Base-by-base conservation (phyloP, 208 protist genomes). In the Trypanosoma brucei region DNA sequence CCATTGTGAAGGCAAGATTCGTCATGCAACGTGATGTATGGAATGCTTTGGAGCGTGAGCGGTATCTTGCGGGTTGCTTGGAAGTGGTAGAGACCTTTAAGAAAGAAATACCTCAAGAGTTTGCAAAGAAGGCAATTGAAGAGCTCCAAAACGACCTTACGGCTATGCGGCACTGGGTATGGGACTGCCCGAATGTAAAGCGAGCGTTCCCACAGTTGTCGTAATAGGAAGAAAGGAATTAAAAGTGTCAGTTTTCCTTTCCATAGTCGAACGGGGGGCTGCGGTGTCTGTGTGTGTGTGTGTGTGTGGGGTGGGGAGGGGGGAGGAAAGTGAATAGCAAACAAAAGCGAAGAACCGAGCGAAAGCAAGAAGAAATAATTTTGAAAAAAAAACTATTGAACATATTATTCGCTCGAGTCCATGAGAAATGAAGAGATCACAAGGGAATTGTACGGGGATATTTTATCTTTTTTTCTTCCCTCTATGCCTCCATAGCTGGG, bases 101-200 rank as follows among this genome's bases (percentile, higher is more conserved):
- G n/a, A 72, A 75, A 37, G 81, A 88, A 68, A 75, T 95, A 34
- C 84, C 86, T 5, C 76, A 81, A 61, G 86, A 95, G 72, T 85
- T 92, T 63, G 73, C 76, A 36, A 54, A 68, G 31, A 95, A 95
- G 76, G 80, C 79, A 37, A 79, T 92, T 74, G 72, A 68, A 52
- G 86, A 95, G 75, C 76, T 95, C 51, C 72, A 93, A 64, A 71
- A 88, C 42, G 69, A 85, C 35, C 75, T 95, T 30, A 72, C 81
- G 38, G 87, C 81, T 68, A 79, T 95, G 72, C 90, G 90, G 55
- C 90, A 95, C 77, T 95, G 90, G 90, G 75, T 93, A 42, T 91
- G 73, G 69, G 90, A 93, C 68, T 92, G 84, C 68, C 90, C 90
- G n/a, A 93, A 93, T 59, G 85, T 72, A 54, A 95, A 95, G 79